These are phyloP conservation scores for Entrophospora sp. DNA, from an alignment of 192 early-diverging fungal genomes.

Conservation along the genomic window DNA sequence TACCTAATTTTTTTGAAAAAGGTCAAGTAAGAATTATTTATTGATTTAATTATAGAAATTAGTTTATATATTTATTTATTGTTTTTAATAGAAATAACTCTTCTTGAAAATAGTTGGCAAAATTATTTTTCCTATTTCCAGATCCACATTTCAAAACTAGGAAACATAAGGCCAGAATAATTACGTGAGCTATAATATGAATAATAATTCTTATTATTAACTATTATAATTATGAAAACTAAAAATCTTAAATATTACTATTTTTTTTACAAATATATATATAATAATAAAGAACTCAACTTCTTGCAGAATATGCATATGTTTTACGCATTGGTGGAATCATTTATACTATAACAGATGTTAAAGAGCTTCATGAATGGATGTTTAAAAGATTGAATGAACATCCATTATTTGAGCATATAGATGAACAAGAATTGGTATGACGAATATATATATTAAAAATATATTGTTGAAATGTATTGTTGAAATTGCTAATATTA, in stretches of 20 bases:
- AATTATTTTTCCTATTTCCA: constrained; percentile 97
- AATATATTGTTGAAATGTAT: background rate
- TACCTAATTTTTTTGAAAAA: constrained; percentile 96
- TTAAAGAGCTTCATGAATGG: constrained; percentile 88
- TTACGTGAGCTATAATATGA: constrained; percentile 48
- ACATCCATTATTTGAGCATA: constrained; percentile 88
- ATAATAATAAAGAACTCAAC: constrained; percentile 22
- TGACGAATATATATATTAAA: constrained; percentile 9
- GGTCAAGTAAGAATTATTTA: constrained; percentile 63
- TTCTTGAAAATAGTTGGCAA: constrained; percentile 64
- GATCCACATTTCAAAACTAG: constrained; percentile 99
- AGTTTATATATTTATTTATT: no score
- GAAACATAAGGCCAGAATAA: constrained; percentile 97
- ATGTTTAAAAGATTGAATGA: constrained; percentile 90
- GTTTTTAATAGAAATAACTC: no score
- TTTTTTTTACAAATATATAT: no score
- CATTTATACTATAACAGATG: constrained; percentile 93
- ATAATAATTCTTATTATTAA: no score
- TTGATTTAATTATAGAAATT: no score
- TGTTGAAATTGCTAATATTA: background rate
- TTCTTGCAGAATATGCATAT: constrained; percentile 97
- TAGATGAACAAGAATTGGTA: constrained; percentile 67
- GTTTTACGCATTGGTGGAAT: constrained; percentile 80
- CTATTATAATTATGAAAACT: no score
- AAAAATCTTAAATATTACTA: no score